Percentiles rank a stretch among this genome's conserved stretches.
Conservation (phyloP, 1,284 basidiomycete genomes). For the Laetiporus sulphureus region DNA sequence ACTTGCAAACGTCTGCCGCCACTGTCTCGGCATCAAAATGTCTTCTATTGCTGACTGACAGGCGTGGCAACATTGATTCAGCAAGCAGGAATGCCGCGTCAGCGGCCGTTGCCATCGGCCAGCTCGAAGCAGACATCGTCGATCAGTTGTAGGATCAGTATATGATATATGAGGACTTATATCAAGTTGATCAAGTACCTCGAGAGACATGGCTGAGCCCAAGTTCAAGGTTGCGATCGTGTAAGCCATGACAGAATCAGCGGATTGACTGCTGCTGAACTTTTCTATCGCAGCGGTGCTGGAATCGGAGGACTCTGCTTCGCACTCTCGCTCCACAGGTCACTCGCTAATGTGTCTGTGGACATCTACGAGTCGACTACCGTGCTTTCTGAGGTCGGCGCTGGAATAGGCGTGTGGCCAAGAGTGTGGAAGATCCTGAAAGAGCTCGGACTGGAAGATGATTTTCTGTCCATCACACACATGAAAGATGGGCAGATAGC, state of each 20-base stretch:
- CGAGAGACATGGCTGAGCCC: background rate
- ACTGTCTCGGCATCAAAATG: no score
- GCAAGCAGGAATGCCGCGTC: no score
- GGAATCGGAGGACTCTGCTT: conserved; percentile 33
- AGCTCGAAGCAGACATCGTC: no score
- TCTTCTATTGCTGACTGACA: no score
- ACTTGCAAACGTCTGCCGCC: no score
- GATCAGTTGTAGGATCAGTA: no score
- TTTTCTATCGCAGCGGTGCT: conserved; percentile 27
- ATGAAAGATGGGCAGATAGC: no score
- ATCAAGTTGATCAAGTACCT: no score
- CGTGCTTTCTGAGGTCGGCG: conserved; percentile 30
- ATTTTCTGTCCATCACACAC: background rate
- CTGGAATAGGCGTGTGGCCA: conserved; percentile 31
- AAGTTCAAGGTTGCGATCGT: background rate
- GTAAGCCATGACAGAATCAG: background rate
- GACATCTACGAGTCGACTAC: conserved; percentile 33
- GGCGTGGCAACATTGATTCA: no score
- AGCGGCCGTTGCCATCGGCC: no score
- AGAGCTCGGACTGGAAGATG: conserved; percentile 14
- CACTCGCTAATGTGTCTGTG: conserved; percentile 25
- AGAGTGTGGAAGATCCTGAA: conserved; percentile 28
- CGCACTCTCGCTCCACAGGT: conserved; percentile 30
- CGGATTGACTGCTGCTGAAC: no score
- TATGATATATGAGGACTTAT: no score